A percentile compares a stretch with the other conserved stretches of the same genome.
Evolutionary conservation across 208 protist genomes (phyloP).

Genomic region (Leishmania arabica): DNA sequence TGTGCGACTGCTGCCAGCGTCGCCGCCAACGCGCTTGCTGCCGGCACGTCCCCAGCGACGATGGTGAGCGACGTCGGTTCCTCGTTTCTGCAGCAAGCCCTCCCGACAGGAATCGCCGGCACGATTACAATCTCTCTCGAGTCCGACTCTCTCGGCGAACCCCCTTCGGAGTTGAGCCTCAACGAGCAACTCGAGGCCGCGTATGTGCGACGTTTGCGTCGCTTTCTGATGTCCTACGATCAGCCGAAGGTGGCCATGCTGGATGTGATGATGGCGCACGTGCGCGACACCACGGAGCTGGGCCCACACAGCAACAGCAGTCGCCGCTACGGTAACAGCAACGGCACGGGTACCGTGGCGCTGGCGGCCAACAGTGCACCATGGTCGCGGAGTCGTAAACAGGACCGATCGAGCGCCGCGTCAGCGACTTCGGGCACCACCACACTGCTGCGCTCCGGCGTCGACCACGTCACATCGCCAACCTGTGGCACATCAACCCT

Average conservation of each 20-base stretch:
- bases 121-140: conserved; percentile 71
- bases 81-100: conserved; percentile 23
- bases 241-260: conserved; percentile 50
- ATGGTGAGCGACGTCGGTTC: conserved; percentile 15
- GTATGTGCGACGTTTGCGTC: conserved; percentile 52
- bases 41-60: neutral
- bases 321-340: neutral
- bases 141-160: conserved; percentile 60
- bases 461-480: neutral
- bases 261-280: conserved; percentile 68
- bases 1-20: neutral
- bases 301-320: neutral
- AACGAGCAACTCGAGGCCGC: conserved; percentile 41
- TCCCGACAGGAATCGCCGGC: conserved; percentile 55
- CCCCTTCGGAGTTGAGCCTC: conserved; percentile 20
- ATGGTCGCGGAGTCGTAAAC: neutral
- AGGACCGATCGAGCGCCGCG: neutral
- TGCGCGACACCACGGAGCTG: conserved; percentile 47
- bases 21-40: neutral
- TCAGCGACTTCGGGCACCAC: neutral
- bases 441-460: neutral
- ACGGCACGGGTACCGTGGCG: neutral
- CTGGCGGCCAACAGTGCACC: neutral
- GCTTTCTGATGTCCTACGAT: conserved; percentile 67
- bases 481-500: neutral